phyloP scores from a whole-genome alignment of 2,329 filamentous ascomycete species.

The Ascochyta viciae-villosae region DNA sequence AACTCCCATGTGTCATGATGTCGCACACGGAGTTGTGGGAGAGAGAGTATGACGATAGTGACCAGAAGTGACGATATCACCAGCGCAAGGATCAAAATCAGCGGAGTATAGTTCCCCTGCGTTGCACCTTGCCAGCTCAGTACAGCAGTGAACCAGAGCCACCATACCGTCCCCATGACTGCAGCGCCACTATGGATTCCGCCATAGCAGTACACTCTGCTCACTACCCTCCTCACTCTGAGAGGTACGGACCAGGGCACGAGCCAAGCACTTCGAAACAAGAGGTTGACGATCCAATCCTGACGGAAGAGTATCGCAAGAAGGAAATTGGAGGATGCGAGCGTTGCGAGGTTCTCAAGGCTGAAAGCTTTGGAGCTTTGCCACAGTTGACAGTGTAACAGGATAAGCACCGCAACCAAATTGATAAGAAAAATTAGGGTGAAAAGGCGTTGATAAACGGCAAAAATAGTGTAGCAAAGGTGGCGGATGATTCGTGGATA shows the following conservation, averaged over 20 bases:
- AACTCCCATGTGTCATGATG: slow-evolving; percentile 46
- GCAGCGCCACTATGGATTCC: slow-evolving; percentile 46
- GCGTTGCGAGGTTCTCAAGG: slow-evolving; percentile 30
- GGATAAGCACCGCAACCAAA: slow-evolving; percentile 29
- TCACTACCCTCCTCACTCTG: slow-evolving; percentile 26
- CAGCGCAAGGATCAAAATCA: slow-evolving; percentile 30
- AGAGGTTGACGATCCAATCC: slow-evolving; percentile 40
- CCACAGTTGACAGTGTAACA: slow-evolving; percentile 16
- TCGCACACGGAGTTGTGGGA: slow-evolving; percentile 29
- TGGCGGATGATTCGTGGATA: slow-evolving; percentile 21
- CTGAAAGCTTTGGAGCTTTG: neutral
- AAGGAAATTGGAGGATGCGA: slow-evolving; percentile 45
- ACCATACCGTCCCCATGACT: slow-evolving; percentile 51
- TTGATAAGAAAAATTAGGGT: slow-evolving; percentile 52
- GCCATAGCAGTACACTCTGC: slow-evolving; percentile 43
- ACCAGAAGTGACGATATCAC: slow-evolving; percentile 28
- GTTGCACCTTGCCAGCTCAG: slow-evolving; percentile 35
- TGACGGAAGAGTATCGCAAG: slow-evolving; percentile 40
- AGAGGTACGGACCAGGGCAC: slow-evolving; percentile 38
- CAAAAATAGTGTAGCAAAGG: slow-evolving; percentile 28
- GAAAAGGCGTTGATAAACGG: slow-evolving; percentile 53
- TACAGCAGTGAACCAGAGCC: slow-evolving; percentile 49
- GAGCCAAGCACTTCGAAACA: slow-evolving; percentile 42
- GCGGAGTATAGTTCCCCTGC: slow-evolving; percentile 13
- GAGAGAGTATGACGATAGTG: slow-evolving; percentile 35